Evolutionary conservation across 441 rosid species (phyloP), one percentile per base, ranked within the genome.

Genomic region (Euphorbia corollata): DNA sequence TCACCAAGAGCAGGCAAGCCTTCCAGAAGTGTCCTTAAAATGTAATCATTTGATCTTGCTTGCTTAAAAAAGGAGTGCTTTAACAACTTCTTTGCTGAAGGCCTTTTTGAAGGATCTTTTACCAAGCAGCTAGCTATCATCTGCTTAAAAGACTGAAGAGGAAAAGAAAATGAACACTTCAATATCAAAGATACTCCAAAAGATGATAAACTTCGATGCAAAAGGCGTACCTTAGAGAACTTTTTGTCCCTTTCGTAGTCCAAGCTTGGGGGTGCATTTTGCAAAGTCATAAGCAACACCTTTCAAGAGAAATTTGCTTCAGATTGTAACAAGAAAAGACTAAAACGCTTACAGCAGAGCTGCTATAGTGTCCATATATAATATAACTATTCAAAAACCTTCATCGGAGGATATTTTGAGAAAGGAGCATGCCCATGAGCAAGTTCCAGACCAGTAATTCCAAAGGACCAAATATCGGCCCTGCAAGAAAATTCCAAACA

Each of bases 351-450:
- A 65, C 15, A 20, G 59, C 8, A 50, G n/a, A 38, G 6, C 9
- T 45, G 50, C 13, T 67, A 41, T 68, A 19, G 55, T 41, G 32
- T 55, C 47, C 47, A 65, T 19, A 75, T 27, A 48, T 16, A 64
- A 30, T 62, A 65, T 41, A 76, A 58, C 32, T 48, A 41, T 47
- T 61, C 77, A 38, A 32, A 63, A 68, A 94, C 99, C 99, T 94
- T 94, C 94, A 94, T 88, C 53, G 99, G 99, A 72, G 99, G 96
- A 82, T 91, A 91, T 69, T 92, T 92, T 20, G 98, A 92, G 79
- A 92, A 92, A 64, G 98, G 98, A 68, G 98, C 98, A 76, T 93
- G 99, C 18, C 99, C 99, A 81, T 91, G 99, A 51, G 99, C 98
- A 75, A 94, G 96, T 84, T 94, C 99, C 68, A 94, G 69, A 67